Percentiles rank a stretch among this genome's conserved stretches.
Evolutionary conservation across 1,284 basidiomycete genomes (phyloP).

Genomic region (Volvariella surrecta): DNA sequence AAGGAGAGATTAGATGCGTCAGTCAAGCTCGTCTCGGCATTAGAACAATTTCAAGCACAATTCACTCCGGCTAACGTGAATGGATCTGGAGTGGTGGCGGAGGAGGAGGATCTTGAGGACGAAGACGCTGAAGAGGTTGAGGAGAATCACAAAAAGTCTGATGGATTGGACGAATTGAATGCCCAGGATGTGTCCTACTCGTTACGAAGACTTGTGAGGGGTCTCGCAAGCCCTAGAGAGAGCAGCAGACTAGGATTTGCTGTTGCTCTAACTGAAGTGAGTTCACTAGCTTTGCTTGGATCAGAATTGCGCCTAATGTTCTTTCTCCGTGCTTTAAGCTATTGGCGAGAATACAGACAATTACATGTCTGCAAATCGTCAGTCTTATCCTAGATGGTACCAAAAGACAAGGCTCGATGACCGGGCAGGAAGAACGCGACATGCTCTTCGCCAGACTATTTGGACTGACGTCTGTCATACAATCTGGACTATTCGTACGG

Average conservation of each 20-base stretch:
- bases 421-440: constrained; percentile 89
- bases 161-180: constrained; percentile 57
- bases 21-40: constrained; percentile 70
- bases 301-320: background rate
- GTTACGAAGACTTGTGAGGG: constrained; percentile 76
- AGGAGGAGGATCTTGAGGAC: constrained; percentile 45
- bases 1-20: constrained; percentile 82
- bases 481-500: constrained; percentile 73
- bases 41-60: constrained; percentile 76
- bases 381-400: constrained; percentile 65
- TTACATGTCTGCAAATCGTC: constrained; percentile 73
- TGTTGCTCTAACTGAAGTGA: constrained; percentile 89
- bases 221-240: constrained; percentile 87
- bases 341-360: constrained; percentile 69
- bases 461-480: constrained; percentile 76
- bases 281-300: constrained; percentile 19
- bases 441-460: constrained; percentile 89
- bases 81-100: constrained; percentile 34
- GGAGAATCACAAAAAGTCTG: constrained; percentile 34
- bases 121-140: constrained; percentile 47
- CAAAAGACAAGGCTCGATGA: constrained; percentile 64
- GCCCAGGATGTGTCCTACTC: constrained; percentile 88
- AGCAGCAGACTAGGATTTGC: constrained; percentile 93
- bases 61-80: constrained; percentile 30
- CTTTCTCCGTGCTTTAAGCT: constrained; percentile 39